Conservation (phyloP, 1,284 basidiomycete species). For the Gastroboletus turbinatus region DNA sequence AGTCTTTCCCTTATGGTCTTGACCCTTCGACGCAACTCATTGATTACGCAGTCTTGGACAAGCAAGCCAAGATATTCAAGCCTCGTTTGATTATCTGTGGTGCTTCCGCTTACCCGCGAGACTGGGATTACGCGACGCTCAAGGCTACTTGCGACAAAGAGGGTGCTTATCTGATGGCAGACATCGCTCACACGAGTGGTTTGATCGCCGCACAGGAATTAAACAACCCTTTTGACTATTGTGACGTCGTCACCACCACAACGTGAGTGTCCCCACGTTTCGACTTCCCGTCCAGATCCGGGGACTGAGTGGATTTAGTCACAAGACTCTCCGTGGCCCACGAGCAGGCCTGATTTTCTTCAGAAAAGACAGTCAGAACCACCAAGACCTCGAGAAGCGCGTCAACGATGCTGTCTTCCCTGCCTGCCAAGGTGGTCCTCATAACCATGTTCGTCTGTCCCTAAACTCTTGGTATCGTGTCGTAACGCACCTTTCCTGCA, state of each 20-base stretch:
- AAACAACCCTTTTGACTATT: conserved; percentile 93
- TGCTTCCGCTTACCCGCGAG: conserved; percentile 97
- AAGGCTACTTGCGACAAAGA: conserved; percentile 85
- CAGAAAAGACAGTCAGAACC: conserved; percentile 86
- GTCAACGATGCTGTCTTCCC: conserved; percentile 99
- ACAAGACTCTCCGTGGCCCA: conserved; percentile 99
- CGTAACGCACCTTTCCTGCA: conserved; percentile 29
- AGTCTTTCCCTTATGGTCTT: conserved; percentile 95
- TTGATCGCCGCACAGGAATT: conserved; percentile 93
- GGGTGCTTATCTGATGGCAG: conserved; percentile 90
- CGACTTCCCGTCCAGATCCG: background rate
- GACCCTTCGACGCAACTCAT: conserved; percentile 85
- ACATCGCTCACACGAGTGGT: conserved; percentile 98
- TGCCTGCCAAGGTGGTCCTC: conserved; percentile 99
- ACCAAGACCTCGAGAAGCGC: conserved; percentile 87
- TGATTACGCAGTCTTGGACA: conserved; percentile 83
- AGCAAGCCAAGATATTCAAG: conserved; percentile 96
- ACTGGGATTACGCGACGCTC: conserved; percentile 92
- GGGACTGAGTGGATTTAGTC: conserved; percentile 44
- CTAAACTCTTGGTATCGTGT: background rate
- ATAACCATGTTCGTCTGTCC: conserved; percentile 85
- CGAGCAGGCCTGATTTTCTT: conserved; percentile 99
- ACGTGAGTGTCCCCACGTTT: conserved; percentile 54
- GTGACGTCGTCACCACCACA: conserved; percentile 96
- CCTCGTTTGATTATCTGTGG: conserved; percentile 96